Evolutionary conservation across 2,329 filamentous ascomycete genomes (phyloP).

Genomic region (Elsinoe batatas): DNA sequence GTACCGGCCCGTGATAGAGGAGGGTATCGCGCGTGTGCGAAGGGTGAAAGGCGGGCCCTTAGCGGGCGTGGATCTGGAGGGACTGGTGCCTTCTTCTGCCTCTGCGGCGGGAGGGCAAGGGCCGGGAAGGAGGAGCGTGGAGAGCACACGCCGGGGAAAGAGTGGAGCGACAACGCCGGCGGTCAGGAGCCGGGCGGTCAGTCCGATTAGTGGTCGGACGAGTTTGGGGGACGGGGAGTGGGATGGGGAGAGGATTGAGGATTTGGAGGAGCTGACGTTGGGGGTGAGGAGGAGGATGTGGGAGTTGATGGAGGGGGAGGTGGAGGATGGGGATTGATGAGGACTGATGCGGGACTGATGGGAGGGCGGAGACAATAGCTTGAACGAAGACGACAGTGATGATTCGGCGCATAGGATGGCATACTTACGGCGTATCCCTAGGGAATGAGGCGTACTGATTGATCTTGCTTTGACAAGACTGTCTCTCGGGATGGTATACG

Average conservation of each 20-base stretch:
- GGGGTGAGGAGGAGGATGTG: constrained; percentile 13
- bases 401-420: too few species aligned
- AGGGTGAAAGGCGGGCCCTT: constrained; percentile 14
- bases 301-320: constrained; percentile 11
- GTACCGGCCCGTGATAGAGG: constrained; percentile 60
- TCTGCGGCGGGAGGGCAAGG: not conserved
- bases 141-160: not conserved
- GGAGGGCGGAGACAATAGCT: too few species aligned
- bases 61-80: constrained; percentile 37
- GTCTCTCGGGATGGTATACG: too few species aligned
- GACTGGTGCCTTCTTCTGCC: not conserved
- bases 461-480: too few species aligned
- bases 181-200: not conserved
- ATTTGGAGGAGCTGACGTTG: constrained; percentile 11
- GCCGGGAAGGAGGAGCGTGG: not conserved
- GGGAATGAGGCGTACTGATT: too few species aligned
- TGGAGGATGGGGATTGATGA: not conserved
- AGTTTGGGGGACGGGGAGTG: constrained; percentile 1
- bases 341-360: too few species aligned
- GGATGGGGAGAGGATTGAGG: constrained; percentile 10
- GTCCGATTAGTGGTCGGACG: not conserved
- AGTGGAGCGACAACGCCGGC: not conserved
- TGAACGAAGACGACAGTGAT: too few species aligned
- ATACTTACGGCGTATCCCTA: too few species aligned
- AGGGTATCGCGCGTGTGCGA: constrained; percentile 47